phyloP scores from a whole-genome alignment of 805 yeast species.

The Lachancea cidri region DNA sequence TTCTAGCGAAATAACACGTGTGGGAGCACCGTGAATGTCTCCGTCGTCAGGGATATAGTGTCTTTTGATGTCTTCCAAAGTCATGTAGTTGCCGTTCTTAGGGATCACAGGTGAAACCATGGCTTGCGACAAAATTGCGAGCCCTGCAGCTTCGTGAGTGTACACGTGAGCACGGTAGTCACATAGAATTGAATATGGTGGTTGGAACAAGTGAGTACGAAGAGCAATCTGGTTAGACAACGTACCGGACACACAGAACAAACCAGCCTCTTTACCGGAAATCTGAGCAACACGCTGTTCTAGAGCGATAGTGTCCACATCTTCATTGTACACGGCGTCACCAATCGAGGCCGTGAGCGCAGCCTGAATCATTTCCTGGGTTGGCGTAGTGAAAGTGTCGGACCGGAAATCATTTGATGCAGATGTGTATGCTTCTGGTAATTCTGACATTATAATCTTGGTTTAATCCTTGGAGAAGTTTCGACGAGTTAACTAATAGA shows the following conservation, averaged over 20 bases:
- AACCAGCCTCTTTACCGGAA: slow-evolving; percentile 75
- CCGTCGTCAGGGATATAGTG: slow-evolving; percentile 65
- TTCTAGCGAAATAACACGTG: slow-evolving; percentile 76
- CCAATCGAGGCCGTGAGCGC: slow-evolving; percentile 59
- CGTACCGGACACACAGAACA: slow-evolving; percentile 86
- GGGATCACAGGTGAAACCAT: slow-evolving; percentile 86
- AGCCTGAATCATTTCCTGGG: slow-evolving; percentile 63
- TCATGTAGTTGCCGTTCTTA: slow-evolving; percentile 65
- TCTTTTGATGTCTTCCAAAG: slow-evolving; percentile 72
- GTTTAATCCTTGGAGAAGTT: too few relatives aligned
- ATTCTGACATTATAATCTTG: slow-evolving; percentile 7
- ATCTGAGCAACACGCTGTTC: slow-evolving; percentile 60
- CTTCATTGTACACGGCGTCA: slow-evolving; percentile 88
- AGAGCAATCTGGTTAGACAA: slow-evolving; percentile 84
- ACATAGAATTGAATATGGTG: slow-evolving; percentile 72
- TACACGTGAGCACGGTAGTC: slow-evolving; percentile 84
- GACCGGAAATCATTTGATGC: slow-evolving; percentile 53
- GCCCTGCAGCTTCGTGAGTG: slow-evolving; percentile 84
- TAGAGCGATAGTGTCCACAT: slow-evolving; percentile 57
- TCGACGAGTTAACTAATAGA: too few relatives aligned
- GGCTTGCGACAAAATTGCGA: slow-evolving; percentile 85
- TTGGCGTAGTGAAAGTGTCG: slow-evolving; percentile 90
- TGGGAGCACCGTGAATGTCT: slow-evolving; percentile 86
- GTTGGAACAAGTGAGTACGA: slow-evolving; percentile 69
- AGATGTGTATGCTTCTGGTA: slow-evolving; percentile 18